phyloP scores from a whole-genome alignment of 2,329 filamentous ascomycete species.

The Geosmithia flava region DNA sequence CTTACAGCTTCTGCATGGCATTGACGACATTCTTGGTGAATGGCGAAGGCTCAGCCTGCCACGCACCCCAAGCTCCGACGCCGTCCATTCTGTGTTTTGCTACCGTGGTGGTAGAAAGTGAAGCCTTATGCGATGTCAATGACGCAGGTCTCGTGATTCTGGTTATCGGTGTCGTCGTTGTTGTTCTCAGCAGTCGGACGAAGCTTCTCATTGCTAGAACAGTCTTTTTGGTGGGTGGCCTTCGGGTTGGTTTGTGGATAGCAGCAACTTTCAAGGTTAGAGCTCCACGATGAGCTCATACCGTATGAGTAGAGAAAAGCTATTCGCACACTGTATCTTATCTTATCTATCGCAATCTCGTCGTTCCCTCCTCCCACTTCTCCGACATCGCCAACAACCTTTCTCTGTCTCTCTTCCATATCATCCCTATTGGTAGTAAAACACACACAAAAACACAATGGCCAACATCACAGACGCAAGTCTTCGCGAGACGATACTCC shows the following conservation, averaged over 20 bases:
- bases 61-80: conserved; percentile 23
- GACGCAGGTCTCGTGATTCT: neutral
- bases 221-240: too few relatives aligned
- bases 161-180: neutral
- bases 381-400: conserved; percentile 1
- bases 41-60: conserved; percentile 21
- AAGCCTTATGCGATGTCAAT: neutral
- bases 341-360: conserved; percentile 25
- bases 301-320: conserved; percentile 8
- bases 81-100: conserved; percentile 8
- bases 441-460: conserved; percentile 20
- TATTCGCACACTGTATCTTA: conserved; percentile 6
- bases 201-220: neutral
- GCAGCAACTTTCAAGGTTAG: neutral
- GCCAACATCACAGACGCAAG: conserved; percentile 59
- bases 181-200: neutral
- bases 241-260: too few relatives aligned
- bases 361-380: conserved; percentile 2
- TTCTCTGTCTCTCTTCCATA: neutral
- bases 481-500: conserved; percentile 55
- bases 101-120: neutral
- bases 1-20: conserved; percentile 70
- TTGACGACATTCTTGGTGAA: conserved; percentile 54
- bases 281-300: conserved; percentile 19
- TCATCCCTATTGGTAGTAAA: neutral